Evolutionary conservation across 2,329 filamentous ascomycete species (phyloP), one percentile per base, ranked within the genome.

Genomic region (Epichloe aotearoae): DNA sequence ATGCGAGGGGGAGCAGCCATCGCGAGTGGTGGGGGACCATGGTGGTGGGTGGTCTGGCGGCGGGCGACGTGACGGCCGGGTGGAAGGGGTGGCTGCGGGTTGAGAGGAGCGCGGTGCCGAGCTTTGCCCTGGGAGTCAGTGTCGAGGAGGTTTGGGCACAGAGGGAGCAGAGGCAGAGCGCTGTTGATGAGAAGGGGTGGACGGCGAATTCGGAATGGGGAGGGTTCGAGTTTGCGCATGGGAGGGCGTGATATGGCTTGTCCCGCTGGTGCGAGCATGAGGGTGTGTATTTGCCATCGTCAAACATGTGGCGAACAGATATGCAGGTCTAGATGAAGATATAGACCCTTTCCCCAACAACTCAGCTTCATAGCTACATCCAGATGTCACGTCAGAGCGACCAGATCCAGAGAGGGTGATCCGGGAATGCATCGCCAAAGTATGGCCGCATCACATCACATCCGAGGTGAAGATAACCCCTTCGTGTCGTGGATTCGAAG

Each of bases 21-120:
- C 69, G 77, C 4, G 69, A 72, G 53, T 79, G 73, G 71, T 81
- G 78, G 77, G 78, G 78, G n/a, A 77, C 74, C 2, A 57, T 81
- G 26, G 70, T 80, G 5, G 56, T 80, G 39, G 75, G 74, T 10
- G 69, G 69, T 1, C 55, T 61, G 30, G 62, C 62, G 5, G 62
- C 63, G 1, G 65, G 67, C 19, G 58, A 66, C 47, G 53, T 66
- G 41, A 57, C 61, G 47, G 56, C 61, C 12, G 62, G 59, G 26
- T 69, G 66, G 66, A 68, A 62, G 53, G 77, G 77, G 10, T 81
- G 77, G 77, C 57, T 80, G 50, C 66, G 69, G 11, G 70, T 80
- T 5, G 71, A 76, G 47, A 63, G 72, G 20, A 68, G 69, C 39
- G 61, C 66, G 34, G 65, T 73, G 1, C 56, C 58, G 19, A 65